Base-by-base conservation (phyloP, 2,329 filamentous ascomycete species). In the Fusarium brachygibbosum region DNA sequence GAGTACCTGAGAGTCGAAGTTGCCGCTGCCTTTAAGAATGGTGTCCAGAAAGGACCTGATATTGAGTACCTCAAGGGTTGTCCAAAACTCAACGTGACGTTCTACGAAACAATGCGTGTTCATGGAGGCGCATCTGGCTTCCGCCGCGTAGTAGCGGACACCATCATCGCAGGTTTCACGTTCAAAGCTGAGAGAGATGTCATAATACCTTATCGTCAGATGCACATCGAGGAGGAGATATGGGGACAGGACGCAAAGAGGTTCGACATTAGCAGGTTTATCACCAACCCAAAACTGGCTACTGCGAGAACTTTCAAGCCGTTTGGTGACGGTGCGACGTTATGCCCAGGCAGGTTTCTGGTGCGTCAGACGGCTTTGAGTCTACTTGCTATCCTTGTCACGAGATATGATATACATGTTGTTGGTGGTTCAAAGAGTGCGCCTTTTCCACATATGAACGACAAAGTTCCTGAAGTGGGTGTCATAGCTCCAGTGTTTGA, bases 361-460 rank as follows among this genome's bases (percentile, higher is more conserved):
- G 46, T 21, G 0, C 58, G 28, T 13, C 40, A 54, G 10, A 53
- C 12, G 3, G 32, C 29, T 3, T 21, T 44, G 8, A 32, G n/a
- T 3, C 28, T 63, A 8, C 35, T 63, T 3, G 58, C 49, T 9
- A 63, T 11, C 13, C 16, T 63, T 23, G 14, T 56, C 3, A 63
- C 37, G 3, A 46, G 58, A 2, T 49, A 49, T 37, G 42, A 63
- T 2, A 54, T 44, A 0, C 5, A 49, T 2, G 3, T 45, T 5
- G 6, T 40, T 8, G 50, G 6, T 3, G 25, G 51, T 1, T 35
- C 10, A 7, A 5, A 16, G 7, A 59, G 21, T 2, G 34, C 53
- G 10, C 13, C 37, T 4, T 63, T 57, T 10, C 32, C 37, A 1
- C 25, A 23, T 1, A 29, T 9, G 51, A 34, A 58, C 17, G 23